phyloP scores from a whole-genome alignment of 106 monocot species.

The Platanthera zijinensis region DNA sequence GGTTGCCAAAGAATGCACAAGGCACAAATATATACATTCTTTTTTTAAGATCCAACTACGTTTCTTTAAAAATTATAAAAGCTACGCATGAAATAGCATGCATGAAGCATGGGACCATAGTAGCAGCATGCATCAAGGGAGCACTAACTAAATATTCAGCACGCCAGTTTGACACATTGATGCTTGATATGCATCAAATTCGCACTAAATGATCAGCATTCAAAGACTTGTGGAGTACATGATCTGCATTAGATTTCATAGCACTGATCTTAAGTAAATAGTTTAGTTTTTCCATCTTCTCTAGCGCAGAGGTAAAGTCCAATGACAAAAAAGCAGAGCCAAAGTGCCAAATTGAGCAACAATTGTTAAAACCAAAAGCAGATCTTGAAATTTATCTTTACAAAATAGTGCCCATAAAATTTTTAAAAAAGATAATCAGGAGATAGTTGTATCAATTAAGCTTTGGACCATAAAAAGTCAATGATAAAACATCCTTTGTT shows the following conservation, averaged over 20 bases:
- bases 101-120: not conserved
- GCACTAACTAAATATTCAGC: not conserved
- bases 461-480: not conserved
- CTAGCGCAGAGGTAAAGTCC: not conserved
- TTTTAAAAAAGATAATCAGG: not conserved
- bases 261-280: not conserved
- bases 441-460: not conserved
- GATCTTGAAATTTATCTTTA: not conserved
- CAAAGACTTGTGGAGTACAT: not conserved
- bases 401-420: not conserved
- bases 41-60: not conserved
- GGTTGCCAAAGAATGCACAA: not conserved
- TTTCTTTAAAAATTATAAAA: not conserved
- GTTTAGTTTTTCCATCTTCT: not conserved
- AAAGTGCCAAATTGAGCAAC: not conserved
- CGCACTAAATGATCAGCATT: not conserved
- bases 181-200: not conserved
- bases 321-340: not conserved
- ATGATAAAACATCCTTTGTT: not conserved
- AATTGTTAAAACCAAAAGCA: not conserved
- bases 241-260: not conserved
- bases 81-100: not conserved
- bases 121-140: not conserved
- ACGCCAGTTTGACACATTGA: slow-evolving; percentile 1
- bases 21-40: not conserved